Base-by-base conservation (phyloP, 2,329 filamentous ascomycete genomes). In the Xylaria sp. region DNA sequence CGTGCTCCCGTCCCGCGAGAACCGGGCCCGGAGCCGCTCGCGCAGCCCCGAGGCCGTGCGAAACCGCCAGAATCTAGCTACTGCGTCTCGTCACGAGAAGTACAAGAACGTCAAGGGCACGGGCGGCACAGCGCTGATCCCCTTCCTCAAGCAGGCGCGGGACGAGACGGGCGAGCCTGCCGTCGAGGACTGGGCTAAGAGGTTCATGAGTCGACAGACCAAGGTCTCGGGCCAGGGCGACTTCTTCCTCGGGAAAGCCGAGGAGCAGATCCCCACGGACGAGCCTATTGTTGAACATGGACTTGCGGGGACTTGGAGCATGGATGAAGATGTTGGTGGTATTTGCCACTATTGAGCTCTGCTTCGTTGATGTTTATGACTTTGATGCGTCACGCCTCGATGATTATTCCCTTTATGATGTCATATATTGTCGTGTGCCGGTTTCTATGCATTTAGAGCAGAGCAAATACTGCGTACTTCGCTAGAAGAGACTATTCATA, bases 131-230 rank as follows among this genome's bases (percentile, higher is more conserved):
- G 93, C 94, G 0, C 84, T 99, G 66, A 98, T 99, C 65, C 93
- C 95, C 0, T 99, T 99, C 81, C 84, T 99, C 70, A 98, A 98
- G 82, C 96, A 99, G 82, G 96, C 96, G 4, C 88, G 96, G 33
- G 94, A 99, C 76, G 96, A 99, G 85, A 99, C 96, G 0, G 93
- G 93, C 18, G 95, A 98, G 80, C 94, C 94, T 1, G 94, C 94
- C 0, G 91, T 98, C 46, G 86, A 89, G 74, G 82, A 85, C 61
- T 91, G 89, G 89, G 86, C 88, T 0, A 84, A 79, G 72, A 80
- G 83, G 20, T 88, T 89, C 74, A 88, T 89, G 86, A 86, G 82
- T 74, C 82, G 86, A 46, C 82, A 85, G 76, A 80, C 83, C 25
- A 81, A 82, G 73, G 78, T 82, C 18, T 83, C 85, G 41, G 86